Conservation (phyloP, 805 yeast genomes). For the Candida arabinofermentans region DNA sequence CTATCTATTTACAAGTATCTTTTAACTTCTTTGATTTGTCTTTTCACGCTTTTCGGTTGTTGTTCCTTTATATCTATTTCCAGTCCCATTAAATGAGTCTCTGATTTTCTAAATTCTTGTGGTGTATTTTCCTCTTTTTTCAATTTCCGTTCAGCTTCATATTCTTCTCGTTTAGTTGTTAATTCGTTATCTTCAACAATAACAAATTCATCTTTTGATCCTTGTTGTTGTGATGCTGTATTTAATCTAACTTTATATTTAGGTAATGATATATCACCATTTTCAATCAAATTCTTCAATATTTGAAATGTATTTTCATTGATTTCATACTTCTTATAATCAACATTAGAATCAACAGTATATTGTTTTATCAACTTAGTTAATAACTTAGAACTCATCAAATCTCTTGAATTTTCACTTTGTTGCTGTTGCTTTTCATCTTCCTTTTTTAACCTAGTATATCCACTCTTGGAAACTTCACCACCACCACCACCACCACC, state of each 20-base stretch:
- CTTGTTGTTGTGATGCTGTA: no score
- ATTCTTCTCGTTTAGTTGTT: conserved; percentile 1
- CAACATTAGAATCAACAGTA: background rate
- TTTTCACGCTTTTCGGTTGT: background rate
- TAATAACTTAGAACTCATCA: conserved; percentile 2
- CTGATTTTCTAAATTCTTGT: background rate
- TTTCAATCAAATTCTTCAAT: conserved; percentile 16
- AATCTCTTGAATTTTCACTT: background rate
- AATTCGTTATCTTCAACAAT: conserved; percentile 18
- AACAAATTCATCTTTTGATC: conserved; percentile 7
- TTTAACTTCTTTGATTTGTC: conserved; percentile 8
- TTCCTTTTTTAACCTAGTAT: background rate
- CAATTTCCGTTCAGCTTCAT: background rate
- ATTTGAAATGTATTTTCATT: conserved; percentile 11
- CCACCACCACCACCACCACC: conserved; percentile 1
- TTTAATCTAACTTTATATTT: conserved; percentile 19
- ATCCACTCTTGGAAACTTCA: background rate
- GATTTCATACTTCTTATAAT: conserved; percentile 7
- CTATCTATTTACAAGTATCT: conserved; percentile 5
- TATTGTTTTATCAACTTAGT: conserved; percentile 2
- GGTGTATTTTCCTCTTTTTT: background rate
- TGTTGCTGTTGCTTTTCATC: background rate
- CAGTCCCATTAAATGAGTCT: background rate
- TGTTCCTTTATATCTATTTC: background rate
- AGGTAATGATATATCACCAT: conserved; percentile 20